These are phyloP conservation scores for Eurotiales sp. DNA, from an alignment of 2,329 filamentous ascomycete genomes.

Conservation along the genomic window DNA sequence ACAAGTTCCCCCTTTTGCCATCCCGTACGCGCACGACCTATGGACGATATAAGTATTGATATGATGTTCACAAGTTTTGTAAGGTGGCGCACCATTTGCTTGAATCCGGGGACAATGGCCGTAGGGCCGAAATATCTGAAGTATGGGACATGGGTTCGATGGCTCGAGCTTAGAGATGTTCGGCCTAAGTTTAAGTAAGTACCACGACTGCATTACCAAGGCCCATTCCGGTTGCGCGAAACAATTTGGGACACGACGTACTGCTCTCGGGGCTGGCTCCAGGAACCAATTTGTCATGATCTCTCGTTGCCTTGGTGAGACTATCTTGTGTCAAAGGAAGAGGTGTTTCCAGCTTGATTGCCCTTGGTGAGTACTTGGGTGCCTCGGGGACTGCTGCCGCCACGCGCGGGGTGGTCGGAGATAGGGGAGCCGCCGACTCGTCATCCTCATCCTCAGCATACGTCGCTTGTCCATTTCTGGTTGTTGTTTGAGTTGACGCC, in stretches of 20 bases:
- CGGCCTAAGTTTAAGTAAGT: constrained; percentile 23
- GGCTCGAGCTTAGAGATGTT: constrained; percentile 34
- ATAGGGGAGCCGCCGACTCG: constrained; percentile 1
- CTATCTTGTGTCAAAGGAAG: constrained; percentile 15
- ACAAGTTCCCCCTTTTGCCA: constrained; percentile 37
- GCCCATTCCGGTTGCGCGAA: background rate
- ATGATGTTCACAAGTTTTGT: background rate
- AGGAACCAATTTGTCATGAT: constrained; percentile 19
- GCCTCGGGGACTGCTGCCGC: constrained; percentile 15
- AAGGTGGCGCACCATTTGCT: constrained; percentile 71
- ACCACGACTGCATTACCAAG: background rate
- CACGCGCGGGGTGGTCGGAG: constrained; percentile 16
- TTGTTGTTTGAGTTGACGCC: constrained; percentile 22
- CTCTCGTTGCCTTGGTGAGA: constrained; percentile 12
- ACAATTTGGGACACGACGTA: constrained; percentile 22
- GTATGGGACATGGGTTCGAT: constrained; percentile 64
- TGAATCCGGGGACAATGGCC: constrained; percentile 86
- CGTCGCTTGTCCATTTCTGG: constrained; percentile 17
- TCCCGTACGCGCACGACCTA: constrained; percentile 56
- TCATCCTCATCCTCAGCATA: constrained; percentile 19
- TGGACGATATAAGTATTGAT: constrained; percentile 32
- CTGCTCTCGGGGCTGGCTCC: constrained; percentile 36
- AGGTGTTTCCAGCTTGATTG: constrained; percentile 13
- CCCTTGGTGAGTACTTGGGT: constrained; percentile 18
- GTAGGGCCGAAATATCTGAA: constrained; percentile 89